Evolutionary conservation across 2,329 filamentous ascomycete genomes (phyloP).

Genomic region (Botrytis cinerea): DNA sequence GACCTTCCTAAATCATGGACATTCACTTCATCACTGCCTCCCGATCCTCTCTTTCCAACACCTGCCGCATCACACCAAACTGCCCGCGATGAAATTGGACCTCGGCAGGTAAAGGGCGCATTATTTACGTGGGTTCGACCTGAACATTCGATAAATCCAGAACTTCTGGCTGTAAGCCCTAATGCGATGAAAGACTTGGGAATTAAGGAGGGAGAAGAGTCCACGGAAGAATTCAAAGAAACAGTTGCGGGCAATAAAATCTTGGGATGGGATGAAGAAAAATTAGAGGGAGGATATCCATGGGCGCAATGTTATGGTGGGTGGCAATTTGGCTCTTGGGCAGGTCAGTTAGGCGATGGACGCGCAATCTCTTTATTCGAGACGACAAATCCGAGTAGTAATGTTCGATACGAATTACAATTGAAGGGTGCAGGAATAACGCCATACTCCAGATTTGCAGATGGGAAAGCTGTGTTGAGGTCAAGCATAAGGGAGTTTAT

Average conservation of each 20-base stretch:
- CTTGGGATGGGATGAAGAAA: conserved; percentile 72
- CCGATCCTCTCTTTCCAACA: conserved; percentile 77
- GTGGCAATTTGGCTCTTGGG: conserved; percentile 81
- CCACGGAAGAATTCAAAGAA: conserved; percentile 72
- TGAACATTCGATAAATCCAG: conserved; percentile 67
- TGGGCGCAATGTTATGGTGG: conserved; percentile 99
- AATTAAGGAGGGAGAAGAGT: conserved; percentile 66
- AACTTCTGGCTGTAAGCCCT: conserved; percentile 79
- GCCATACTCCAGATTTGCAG: conserved; percentile 93
- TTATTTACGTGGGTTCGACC: conserved; percentile 91
- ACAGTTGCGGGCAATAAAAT: conserved; percentile 82
- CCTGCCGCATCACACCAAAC: conserved; percentile 80
- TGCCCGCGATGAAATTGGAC: conserved; percentile 72
- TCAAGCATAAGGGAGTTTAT: conserved; percentile 94
- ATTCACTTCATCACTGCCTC: conserved; percentile 67
- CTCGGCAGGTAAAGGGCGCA: conserved; percentile 81
- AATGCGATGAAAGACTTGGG: conserved; percentile 81
- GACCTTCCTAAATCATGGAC: conserved; percentile 66
- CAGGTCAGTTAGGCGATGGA: conserved; percentile 92
- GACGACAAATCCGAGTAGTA: conserved; percentile 70
- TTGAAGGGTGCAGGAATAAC: conserved; percentile 92
- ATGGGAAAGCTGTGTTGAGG: conserved; percentile 89
- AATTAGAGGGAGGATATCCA: conserved; percentile 74
- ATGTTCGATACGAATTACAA: conserved; percentile 83
- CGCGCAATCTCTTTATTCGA: conserved; percentile 95